These are phyloP conservation scores for Ceratocystis colombiana DNA, from an alignment of 2,329 filamentous ascomycete species.

Conservation along the genomic window DNA sequence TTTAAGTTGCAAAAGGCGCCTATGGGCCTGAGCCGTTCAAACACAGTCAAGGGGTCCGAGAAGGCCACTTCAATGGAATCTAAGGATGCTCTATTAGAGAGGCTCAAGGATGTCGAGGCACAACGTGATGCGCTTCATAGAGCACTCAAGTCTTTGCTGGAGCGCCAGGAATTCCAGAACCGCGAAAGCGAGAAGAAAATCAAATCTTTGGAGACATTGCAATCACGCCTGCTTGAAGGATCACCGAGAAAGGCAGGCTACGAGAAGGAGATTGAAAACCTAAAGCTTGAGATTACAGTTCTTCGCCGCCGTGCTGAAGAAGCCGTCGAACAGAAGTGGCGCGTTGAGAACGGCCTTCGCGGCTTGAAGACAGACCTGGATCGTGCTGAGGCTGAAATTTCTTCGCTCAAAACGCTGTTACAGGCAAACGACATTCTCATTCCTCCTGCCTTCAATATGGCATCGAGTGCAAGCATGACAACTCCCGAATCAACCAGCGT, in stretches of 20 bases:
- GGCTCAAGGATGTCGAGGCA: conserved; percentile 83
- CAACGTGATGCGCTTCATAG: conserved; percentile 87
- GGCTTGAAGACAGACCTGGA: conserved; percentile 95
- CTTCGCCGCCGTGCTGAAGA: conserved; percentile 83
- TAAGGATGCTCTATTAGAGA: conserved; percentile 61
- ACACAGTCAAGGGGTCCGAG: conserved; percentile 41
- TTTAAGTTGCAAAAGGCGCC: conserved; percentile 30
- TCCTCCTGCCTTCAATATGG: conserved; percentile 47
- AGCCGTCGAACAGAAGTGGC: conserved; percentile 89
- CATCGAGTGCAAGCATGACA: conserved; percentile 30
- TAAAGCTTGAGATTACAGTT: conserved; percentile 75
- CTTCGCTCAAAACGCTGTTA: conserved; percentile 66
- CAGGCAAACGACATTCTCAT: conserved; percentile 73
- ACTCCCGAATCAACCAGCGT: conserved; percentile 29
- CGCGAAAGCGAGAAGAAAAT: conserved; percentile 76
- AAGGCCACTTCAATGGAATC: conserved; percentile 39
- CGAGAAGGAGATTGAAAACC: conserved; percentile 66
- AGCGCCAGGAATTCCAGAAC: conserved; percentile 75
- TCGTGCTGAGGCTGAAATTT: conserved; percentile 85
- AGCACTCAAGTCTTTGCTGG: conserved; percentile 73
- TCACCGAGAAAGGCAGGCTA: conserved; percentile 69
- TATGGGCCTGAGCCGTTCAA: conserved; percentile 46
- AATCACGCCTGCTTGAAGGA: conserved; percentile 58
- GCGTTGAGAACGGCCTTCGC: conserved; percentile 79
- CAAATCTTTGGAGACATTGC: conserved; percentile 63